Base-by-base conservation (phyloP, 2,329 filamentous ascomycete species). In the Fusarium multiceps region DNA sequence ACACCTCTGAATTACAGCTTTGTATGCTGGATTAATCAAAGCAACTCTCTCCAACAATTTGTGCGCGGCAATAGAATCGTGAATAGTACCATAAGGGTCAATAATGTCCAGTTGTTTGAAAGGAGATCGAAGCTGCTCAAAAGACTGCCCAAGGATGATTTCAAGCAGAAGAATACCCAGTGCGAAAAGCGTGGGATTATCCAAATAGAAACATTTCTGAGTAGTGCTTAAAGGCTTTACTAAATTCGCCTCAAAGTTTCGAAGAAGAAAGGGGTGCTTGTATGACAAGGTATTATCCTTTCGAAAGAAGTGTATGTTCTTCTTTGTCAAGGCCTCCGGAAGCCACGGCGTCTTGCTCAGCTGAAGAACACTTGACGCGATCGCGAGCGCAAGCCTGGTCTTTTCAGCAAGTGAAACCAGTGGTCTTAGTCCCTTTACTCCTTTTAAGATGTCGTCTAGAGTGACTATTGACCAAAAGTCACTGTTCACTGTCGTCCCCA, bases 281-380 rank as follows among this genome's bases (percentile, higher is more conserved):
- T 59, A 68, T 0, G 54, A 63, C 6, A 51, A 10, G 0, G 6
- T 4, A 4, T 23, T 21, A 1, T 42, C 53, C 2, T 14, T 46
- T 30, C 37, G 40, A 6, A 72, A 71, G 32, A 71, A 72, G 18
- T 63, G 48, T 0, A 72, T 32, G 2, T 41, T 48, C 14, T 18
- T 53, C 4, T 28, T 46, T 5, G 48, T 68, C 3, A 68, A 21
- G 2, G 6, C 42, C 4, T 56, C 64, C 3, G 60, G 49, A 6
- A 71, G 58, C 69, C 69, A 72, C 5, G 60, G 64, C 0, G 69
- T 68, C 6, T 71, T 72, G n/a, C 67, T 68, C 5, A 71, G 18
- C 18, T 71, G 69, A 6, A 72, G 58, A 4, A 68, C 64, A 32
- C 58, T 70, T 1, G 57, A 68, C 2, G 69, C 55, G 6, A 72